Evolutionary conservation across 2,329 filamentous ascomycete species (phyloP), one percentile per base, ranked within the genome.

Genomic region (Exophiala viscosa): DNA sequence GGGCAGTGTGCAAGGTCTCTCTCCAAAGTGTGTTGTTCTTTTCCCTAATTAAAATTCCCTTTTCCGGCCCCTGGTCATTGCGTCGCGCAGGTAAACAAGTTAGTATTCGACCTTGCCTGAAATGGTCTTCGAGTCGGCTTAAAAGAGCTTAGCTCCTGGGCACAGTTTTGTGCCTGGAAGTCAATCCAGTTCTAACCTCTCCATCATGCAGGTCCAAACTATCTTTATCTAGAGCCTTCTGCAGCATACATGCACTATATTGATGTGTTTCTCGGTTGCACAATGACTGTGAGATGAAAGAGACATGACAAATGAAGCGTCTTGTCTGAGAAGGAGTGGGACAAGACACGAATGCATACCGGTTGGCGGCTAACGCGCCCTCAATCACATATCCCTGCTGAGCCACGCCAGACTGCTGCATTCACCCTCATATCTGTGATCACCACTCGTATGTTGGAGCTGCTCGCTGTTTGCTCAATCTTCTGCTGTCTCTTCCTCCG

Each of bases 401-500:
- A 32, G n/a, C 46, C 20, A 3, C 36, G 46, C 46, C 46, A 41
- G 14, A 40, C 14, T 10, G 17, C 20, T 13, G 36, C 23, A 18
- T 41, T 33, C 7, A 35, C 13, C 6, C 23, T 36, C 23, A 32
- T 11, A 14, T 40, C 28, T 20, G 36, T 40, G 35, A 48, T 42
- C 3, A 11, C 8, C 46, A 41, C 2, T 11, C 23, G 17, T 41
- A 20, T 15, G 31, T 15, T 13, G 7, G 5, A 33, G n/a, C 35
- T 17, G 13, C 45, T 10, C 13, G n/a, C 23, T 15, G 41, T 40
- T 35, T 33, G 14, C 32, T 52, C 45, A 14, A 55, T 46, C 44
- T 41, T 48, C 31, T 50, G 14, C 34, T 48, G 48, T 45, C 48
- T 46, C 33, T 50, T 47, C 45, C 51, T 50, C 54, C 50, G 51